A percentile compares a stretch with the other conserved stretches of the same genome.
Conservation (phyloP, 2,329 filamentous ascomycete genomes). For the Cercospora sojina region DNA sequence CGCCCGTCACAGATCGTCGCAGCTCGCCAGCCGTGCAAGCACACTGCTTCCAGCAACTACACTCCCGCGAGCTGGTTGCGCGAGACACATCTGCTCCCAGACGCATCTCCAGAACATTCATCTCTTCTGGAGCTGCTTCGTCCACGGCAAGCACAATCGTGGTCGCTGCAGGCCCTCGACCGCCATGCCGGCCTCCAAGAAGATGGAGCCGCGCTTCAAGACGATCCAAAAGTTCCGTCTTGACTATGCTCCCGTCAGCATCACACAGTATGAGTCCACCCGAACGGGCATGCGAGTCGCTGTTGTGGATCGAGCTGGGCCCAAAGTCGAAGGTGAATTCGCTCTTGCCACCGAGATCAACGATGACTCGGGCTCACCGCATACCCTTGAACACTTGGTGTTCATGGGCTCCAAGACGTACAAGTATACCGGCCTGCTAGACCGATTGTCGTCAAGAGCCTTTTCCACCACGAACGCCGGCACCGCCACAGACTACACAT, state of each 20-base stretch:
- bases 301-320: slow-evolving; percentile 86
- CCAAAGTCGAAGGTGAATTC: slow-evolving; percentile 95
- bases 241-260: slow-evolving; percentile 82
- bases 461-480: slow-evolving; percentile 96
- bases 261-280: slow-evolving; percentile 95
- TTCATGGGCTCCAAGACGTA: slow-evolving; percentile 83
- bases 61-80: background rate
- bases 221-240: slow-evolving; percentile 81
- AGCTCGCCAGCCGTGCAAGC: background rate
- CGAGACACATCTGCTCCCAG: background rate
- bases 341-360: slow-evolving; percentile 95
- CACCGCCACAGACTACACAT: slow-evolving; percentile 95
- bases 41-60: background rate
- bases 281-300: slow-evolving; percentile 93
- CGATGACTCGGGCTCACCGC: slow-evolving; percentile 87
- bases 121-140: background rate
- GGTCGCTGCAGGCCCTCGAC: background rate
- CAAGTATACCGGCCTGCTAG: slow-evolving; percentile 89
- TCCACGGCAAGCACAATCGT: background rate
- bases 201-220: slow-evolving; percentile 64
- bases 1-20: background rate
- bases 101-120: background rate
- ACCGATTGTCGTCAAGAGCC: slow-evolving; percentile 88
- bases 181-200: slow-evolving; percentile 34
- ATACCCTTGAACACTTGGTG: slow-evolving; percentile 54